Evolutionary conservation across 257 asterid genomes (phyloP).

Genomic region (Lantana camara): DNA sequence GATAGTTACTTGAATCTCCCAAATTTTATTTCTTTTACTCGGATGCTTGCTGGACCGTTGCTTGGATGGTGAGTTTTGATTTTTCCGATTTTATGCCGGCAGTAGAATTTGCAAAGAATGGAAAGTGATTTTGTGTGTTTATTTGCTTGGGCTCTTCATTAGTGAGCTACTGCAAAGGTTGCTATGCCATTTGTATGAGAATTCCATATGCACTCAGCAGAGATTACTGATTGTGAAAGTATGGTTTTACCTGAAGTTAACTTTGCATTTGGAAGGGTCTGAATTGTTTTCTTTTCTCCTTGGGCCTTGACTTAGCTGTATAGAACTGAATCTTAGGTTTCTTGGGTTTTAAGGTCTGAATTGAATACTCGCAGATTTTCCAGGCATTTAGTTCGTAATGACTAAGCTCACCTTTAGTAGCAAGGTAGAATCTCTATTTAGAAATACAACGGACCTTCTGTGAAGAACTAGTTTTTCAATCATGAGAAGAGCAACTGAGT

Average conservation of each 20-base stretch:
- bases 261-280: neutral
- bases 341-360: neutral
- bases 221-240: neutral
- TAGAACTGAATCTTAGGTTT: conserved; percentile 6
- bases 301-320: neutral
- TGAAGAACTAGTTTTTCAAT: neutral
- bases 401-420: too few relatives aligned
- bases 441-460: neutral
- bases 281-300: neutral
- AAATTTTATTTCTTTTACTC: conserved; percentile 69
- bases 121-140: conserved; percentile 10
- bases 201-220: neutral
- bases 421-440: too few relatives aligned
- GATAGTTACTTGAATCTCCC: conserved; percentile 73
- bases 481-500: neutral
- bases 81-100: neutral
- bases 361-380: neutral
- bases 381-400: conserved; percentile 10
- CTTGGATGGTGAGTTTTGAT: conserved; percentile 69
- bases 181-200: neutral
- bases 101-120: conserved; percentile 8
- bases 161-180: conserved; percentile 7
- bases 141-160: conserved; percentile 4
- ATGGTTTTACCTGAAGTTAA: neutral
- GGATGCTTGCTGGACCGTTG: conserved; percentile 89